A percentile compares a stretch with the other conserved stretches of the same genome.
phyloP scores from a whole-genome alignment of 1,139 yeast genomes.

The Candida tetrigidarum region DNA sequence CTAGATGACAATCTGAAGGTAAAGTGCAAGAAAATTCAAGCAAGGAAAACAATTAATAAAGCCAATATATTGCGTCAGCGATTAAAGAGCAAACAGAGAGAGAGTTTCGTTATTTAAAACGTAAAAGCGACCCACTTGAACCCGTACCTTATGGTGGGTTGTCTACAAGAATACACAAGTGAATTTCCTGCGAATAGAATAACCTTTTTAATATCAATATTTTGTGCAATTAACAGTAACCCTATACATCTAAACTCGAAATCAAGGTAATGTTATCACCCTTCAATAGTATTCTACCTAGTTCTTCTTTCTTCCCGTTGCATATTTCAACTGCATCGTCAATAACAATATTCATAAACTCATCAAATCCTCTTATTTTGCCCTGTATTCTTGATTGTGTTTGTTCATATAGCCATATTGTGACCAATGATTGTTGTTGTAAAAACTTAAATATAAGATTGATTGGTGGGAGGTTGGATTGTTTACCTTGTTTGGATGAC shows the following conservation, averaged over 20 bases:
- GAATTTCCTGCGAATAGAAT: slow-evolving; percentile 14
- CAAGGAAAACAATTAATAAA: slow-evolving; percentile 32
- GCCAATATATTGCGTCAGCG: slow-evolving; percentile 28
- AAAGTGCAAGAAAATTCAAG: slow-evolving; percentile 21
- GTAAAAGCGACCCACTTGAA: slow-evolving; percentile 14
- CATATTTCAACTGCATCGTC: slow-evolving; percentile 83
- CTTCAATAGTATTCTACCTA: slow-evolving; percentile 71
- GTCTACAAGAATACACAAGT: slow-evolving; percentile 12
- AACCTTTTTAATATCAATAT: not conserved
- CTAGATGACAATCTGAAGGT: too few relatives aligned
- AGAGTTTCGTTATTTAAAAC: slow-evolving; percentile 26
- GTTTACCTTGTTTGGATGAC: slow-evolving; percentile 27
- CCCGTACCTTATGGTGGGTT: slow-evolving; percentile 4
- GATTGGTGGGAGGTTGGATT: slow-evolving; percentile 80
- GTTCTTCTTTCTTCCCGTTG: slow-evolving; percentile 41
- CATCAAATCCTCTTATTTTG: slow-evolving; percentile 89
- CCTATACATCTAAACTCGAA: slow-evolving; percentile 52
- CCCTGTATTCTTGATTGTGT: slow-evolving; percentile 81
- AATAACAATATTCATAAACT: slow-evolving; percentile 95
- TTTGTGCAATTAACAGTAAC: not conserved
- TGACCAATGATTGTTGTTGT: slow-evolving; percentile 79
- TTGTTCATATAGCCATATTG: slow-evolving; percentile 91
- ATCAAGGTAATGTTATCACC: slow-evolving; percentile 94
- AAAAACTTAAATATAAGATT: slow-evolving; percentile 85
- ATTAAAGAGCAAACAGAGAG: slow-evolving; percentile 31